Evolutionary conservation across 805 yeast genomes (phyloP).

Genomic region (Tetrapisispora phaffii): DNA sequence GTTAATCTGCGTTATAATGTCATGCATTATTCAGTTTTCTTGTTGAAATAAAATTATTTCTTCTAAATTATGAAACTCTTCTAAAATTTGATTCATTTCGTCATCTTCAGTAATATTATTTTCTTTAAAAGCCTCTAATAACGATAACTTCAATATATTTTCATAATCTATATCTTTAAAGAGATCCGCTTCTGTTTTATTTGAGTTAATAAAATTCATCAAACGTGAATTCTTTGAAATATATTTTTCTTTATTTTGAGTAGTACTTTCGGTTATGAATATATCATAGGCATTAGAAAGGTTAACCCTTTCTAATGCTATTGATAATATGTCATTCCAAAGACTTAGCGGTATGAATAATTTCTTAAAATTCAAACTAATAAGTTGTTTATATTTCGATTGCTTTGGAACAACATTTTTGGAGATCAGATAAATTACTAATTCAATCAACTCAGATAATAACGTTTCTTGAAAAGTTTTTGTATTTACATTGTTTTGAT

Average conservation of each 20-base stretch:
- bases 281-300: not conserved
- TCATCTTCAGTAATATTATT: not conserved
- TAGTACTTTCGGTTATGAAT: not conserved
- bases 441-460: not conserved
- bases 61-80: not conserved
- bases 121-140: not conserved
- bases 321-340: not conserved
- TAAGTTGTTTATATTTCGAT: not conserved
- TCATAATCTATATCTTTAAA: conserved; percentile 1
- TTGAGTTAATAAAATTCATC: not conserved
- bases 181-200: not conserved
- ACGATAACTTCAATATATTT: not conserved
- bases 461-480: not conserved
- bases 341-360: not conserved
- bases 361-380: not conserved
- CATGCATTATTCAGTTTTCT: not conserved
- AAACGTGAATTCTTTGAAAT: not conserved
- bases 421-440: not conserved
- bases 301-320: not conserved
- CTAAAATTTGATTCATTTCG: not conserved
- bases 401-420: not conserved
- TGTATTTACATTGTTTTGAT: not conserved
- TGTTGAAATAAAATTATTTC: not conserved
- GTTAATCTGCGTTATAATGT: too few relatives aligned
- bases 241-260: not conserved